Percentiles rank a stretch among this genome's conserved stretches.
Conservation (phyloP, 805 yeast genomes). For the Candida nanaspora region DNA sequence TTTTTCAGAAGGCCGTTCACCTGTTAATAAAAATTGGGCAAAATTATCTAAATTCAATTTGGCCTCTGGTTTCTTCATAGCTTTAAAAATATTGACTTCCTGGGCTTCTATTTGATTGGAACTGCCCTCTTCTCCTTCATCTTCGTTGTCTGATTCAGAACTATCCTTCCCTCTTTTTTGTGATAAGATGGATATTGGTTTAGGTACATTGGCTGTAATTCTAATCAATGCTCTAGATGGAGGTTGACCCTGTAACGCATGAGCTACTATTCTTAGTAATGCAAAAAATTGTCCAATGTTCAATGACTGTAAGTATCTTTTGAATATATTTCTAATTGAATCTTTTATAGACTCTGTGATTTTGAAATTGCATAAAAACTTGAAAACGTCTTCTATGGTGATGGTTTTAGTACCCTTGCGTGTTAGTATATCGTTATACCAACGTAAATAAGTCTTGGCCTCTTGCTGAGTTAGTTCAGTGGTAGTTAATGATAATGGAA, state of each 20-base stretch:
- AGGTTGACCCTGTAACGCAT: slow-evolving; percentile 42
- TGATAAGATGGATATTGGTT: slow-evolving; percentile 72
- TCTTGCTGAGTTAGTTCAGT: slow-evolving; percentile 72
- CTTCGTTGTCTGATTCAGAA: slow-evolving; percentile 29
- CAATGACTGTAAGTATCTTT: slow-evolving; percentile 43
- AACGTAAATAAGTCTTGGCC: slow-evolving; percentile 76
- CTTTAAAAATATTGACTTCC: slow-evolving; percentile 12
- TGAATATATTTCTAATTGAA: slow-evolving; percentile 42
- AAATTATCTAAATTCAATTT: slow-evolving; percentile 79
- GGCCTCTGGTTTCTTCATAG: slow-evolving; percentile 8
- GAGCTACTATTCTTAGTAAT: slow-evolving; percentile 70
- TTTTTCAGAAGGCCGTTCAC: slow-evolving; percentile 53
- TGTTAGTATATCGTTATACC: slow-evolving; percentile 83
- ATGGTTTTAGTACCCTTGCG: slow-evolving; percentile 63
- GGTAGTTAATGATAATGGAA: slow-evolving; percentile 59
- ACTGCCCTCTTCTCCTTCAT: slow-evolving; percentile 26
- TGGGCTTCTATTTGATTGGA: too few relatives aligned
- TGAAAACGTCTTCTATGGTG: slow-evolving; percentile 68
- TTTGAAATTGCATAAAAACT: slow-evolving; percentile 72
- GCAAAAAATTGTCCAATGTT: slow-evolving; percentile 92
- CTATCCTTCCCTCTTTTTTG: slow-evolving; percentile 45
- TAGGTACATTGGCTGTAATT: slow-evolving; percentile 59
- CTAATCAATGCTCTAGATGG: slow-evolving; percentile 49
- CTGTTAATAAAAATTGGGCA: slow-evolving; percentile 77
- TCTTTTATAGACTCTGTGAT: slow-evolving; percentile 44